Evolutionary conservation across 331 rosid genomes (phyloP).

Genomic region (Pyrus hybrid): DNA sequence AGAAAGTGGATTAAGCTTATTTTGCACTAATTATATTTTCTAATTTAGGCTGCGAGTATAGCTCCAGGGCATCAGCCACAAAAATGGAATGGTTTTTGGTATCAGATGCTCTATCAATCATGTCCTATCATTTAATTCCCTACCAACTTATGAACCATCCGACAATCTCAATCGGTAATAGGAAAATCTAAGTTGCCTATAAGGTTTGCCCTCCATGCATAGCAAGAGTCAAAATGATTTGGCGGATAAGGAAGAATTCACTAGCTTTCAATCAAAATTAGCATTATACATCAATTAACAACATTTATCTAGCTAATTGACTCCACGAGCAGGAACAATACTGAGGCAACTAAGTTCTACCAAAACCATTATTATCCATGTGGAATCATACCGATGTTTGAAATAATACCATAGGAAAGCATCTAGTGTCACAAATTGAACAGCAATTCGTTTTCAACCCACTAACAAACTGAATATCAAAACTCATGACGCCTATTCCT

Average conservation of each 20-base stretch:
- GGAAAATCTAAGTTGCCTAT: not conserved
- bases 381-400: not conserved
- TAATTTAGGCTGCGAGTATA: not conserved
- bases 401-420: not conserved
- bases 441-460: not conserved
- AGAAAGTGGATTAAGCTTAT: too few relatives aligned
- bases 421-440: not conserved
- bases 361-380: not conserved
- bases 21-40: not conserved
- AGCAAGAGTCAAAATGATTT: not conserved
- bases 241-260: not conserved
- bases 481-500: not conserved
- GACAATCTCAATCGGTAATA: not conserved
- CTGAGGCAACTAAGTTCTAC: not conserved
- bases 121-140: not conserved
- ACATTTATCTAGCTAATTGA: not conserved
- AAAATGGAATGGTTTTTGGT: not conserved
- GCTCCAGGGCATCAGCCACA: not conserved
- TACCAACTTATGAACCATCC: not conserved
- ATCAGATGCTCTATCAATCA: not conserved
- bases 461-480: not conserved
- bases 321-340: not conserved
- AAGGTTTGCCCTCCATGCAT: not conserved
- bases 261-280: not conserved
- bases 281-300: not conserved